phyloP scores from a whole-genome alignment of 1,284 basidiomycete genomes.

The Irpex sp. region DNA sequence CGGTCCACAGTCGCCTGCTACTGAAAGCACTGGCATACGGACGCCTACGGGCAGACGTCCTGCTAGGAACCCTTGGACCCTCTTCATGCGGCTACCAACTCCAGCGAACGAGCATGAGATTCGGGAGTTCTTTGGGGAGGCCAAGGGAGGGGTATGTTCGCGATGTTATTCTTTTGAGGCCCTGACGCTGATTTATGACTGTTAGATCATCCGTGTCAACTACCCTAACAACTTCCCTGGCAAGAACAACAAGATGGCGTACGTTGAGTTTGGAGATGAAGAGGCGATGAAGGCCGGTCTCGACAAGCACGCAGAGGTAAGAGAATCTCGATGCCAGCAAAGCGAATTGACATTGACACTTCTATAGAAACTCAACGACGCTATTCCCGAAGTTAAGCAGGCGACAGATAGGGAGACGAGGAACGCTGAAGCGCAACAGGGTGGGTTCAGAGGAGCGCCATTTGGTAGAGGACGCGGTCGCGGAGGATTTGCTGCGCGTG shows the following conservation, averaged over 20 bases:
- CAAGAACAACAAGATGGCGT: conserved; percentile 59
- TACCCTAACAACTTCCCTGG: conserved; percentile 52
- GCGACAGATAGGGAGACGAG: conserved; percentile 66
- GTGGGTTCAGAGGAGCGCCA: conserved; percentile 30
- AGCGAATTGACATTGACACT: conserved; percentile 4
- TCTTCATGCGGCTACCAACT: conserved; percentile 72
- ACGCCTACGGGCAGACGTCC: conserved; percentile 63
- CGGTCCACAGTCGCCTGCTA: conserved; percentile 45
- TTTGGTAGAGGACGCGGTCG: conserved; percentile 52
- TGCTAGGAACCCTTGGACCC: conserved; percentile 77
- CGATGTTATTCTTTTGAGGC: background rate
- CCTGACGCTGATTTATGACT: conserved; percentile 3
- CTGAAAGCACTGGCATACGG: conserved; percentile 57
- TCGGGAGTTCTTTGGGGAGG: conserved; percentile 71
- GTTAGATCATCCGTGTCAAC: conserved; percentile 69
- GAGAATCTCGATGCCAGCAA: conserved; percentile 16
- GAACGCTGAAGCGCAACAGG: conserved; percentile 24
- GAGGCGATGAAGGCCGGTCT: conserved; percentile 77
- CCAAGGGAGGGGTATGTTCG: conserved; percentile 54
- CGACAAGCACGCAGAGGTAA: conserved; percentile 66
- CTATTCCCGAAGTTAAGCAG: conserved; percentile 58
- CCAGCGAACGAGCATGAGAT: conserved; percentile 66
- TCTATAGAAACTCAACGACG: conserved; percentile 64
- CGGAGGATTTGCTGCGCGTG: conserved; percentile 58
- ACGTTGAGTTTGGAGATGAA: conserved; percentile 86